Base-by-base conservation (phyloP, 179 eudicot genomes). In the Beta macrorhiza region DNA sequence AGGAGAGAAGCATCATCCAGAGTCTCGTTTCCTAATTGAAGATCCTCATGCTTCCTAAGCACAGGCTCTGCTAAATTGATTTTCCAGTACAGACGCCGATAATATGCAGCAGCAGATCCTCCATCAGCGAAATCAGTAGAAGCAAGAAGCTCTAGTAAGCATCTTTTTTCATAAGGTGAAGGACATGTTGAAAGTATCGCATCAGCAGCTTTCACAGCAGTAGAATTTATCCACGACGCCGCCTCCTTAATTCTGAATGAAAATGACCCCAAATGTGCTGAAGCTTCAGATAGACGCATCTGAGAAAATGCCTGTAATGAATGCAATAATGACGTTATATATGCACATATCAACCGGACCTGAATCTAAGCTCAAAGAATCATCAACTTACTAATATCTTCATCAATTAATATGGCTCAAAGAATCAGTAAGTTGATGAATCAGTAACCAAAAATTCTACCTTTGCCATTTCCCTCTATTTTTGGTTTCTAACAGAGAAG, bases 251-350 rank as follows among this genome's bases (percentile, higher is more conserved):
- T 90, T 89, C 96, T 91, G 57, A 82, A 82, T 74, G 98, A 89
- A 90, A 96, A 94, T 68, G 92, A 92, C 52, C 94, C 99, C 61
- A 96, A 85, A 89, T 96, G 99, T 47, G 92, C 98, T 55, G 93
- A 85, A 80, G 99, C 96, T 88, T 96, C 99, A 75, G 98, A 91
- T 59, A 94, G 88, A 81, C 97, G 96, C 99, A 94, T 94, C 87
- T 96, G 98, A 37, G 97, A 94, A 87, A 94, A 93, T 56, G 99
- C 99, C 99, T 94, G 80, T 58, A 77, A 67, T 13, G 73, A 74
- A 81, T 49, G 77, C 37, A 69, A 51, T 25, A 9, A 74, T 67
- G 71, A 37, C 53, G 22, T 61, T 72, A 29, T 42, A 74, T 22
- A 51, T 44, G 73, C 61, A 52, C 56, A 65, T 7, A 75, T 29